Conservation (phyloP, 75 land plant species). For the Pseudotsuga menziesii region DNA sequence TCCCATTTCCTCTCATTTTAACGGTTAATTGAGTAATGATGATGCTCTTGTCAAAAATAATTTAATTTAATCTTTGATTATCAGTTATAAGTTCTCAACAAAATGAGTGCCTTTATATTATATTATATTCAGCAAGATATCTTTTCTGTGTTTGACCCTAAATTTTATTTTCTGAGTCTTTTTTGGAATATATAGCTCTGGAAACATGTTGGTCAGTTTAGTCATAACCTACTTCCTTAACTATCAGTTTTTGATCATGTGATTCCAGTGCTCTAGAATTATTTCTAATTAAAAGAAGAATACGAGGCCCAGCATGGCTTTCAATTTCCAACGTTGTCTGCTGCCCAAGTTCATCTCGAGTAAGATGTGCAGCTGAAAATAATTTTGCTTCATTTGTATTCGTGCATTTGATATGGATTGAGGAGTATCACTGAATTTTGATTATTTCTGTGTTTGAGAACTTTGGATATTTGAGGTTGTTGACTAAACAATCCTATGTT, state of each 20-base stretch:
- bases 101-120: too few relatives aligned
- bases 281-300: conserved; percentile 77
- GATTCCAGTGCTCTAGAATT: conserved; percentile 83
- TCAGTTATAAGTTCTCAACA: too few relatives aligned
- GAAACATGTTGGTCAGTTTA: background rate
- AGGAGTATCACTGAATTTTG: background rate
- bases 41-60: too few relatives aligned
- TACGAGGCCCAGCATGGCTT: conserved; percentile 94
- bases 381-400: background rate
- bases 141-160: background rate
- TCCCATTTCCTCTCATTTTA: too few relatives aligned
- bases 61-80: too few relatives aligned
- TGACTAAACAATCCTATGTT: background rate
- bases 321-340: conserved; percentile 66
- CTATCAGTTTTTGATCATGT: background rate
- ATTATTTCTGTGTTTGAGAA: background rate
- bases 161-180: background rate
- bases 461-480: background rate
- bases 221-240: background rate
- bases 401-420: background rate
- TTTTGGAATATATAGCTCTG: background rate
- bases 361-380: conserved; percentile 14
- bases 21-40: too few relatives aligned
- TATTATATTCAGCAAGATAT: background rate
- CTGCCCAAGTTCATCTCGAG: conserved; percentile 59